Evolutionary conservation across 2,329 filamentous ascomycete species (phyloP), one percentile per base, ranked within the genome.

Genomic region (Madurella fahalii): DNA sequence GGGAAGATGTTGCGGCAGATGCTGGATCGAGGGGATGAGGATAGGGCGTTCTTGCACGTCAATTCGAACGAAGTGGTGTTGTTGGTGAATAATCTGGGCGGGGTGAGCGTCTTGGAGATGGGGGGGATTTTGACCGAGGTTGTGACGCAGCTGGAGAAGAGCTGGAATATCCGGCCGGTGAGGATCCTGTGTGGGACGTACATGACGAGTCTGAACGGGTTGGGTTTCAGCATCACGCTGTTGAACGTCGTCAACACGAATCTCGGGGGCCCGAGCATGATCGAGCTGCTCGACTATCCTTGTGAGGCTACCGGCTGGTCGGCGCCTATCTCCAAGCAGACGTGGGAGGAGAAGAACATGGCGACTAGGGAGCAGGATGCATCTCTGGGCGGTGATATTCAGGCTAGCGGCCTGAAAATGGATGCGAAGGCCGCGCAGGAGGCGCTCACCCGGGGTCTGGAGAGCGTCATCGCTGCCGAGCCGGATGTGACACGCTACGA

Each of bases 151-250:
- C 74, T 90, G 43, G 74, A 73, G 39, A 70, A 71, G 46, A 74
- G 71, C 53, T 83, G 83, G 67, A 74, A 74, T 58, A 84, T 89
- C 64, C 77, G 73, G 34, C 86, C 86, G 0, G 80, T 82, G 15
- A 76, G 88, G 45, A 78, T 89, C 59, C 71, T 90, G 48, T 77
- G 79, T 47, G 87, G 87, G 31, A 87, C 86, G 0, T 90, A 83
- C 69, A 90, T 90, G 86, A 91, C 87, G 5, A 89, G 85, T 59
- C 73, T 92, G 56, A 90, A 91, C 67, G 87, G 86, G 0, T 74
- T 87, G 5, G 88, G 87, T 5, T 91, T 91, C 71, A 89, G 85
- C 68, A 82, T 90, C 61, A 81, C 83, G 7, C 69, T 92, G 34
- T 75, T 91, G 30, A 88, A 86, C 64, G 76, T 86, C 11, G 77